These are phyloP conservation scores for Cardamine occulta DNA, from an alignment of 345 rosid species.

Conservation along the genomic window DNA sequence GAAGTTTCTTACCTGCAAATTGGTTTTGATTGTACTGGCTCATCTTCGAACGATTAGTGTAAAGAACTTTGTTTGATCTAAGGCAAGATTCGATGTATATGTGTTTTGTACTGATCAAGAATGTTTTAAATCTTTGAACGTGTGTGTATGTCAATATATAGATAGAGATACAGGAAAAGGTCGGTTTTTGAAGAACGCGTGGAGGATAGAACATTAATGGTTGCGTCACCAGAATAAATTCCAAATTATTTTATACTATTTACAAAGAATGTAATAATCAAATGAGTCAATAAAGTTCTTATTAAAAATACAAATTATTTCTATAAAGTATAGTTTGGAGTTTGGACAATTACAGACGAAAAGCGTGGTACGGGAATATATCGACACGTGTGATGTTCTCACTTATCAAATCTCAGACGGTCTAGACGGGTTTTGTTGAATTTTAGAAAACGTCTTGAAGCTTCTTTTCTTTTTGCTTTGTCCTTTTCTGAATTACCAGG, in stretches of 20 bases:
- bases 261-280: neutral
- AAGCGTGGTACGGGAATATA: neutral
- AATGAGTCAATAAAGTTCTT: neutral
- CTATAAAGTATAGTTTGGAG: slow-evolving; percentile 25
- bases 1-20: slow-evolving; percentile 23
- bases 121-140: slow-evolving; percentile 17
- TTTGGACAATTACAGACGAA: slow-evolving; percentile 10
- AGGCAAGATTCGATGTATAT: neutral
- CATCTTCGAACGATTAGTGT: slow-evolving; percentile 27
- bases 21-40: slow-evolving; percentile 37
- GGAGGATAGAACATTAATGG: slow-evolving; percentile 25
- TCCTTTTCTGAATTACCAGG: neutral
- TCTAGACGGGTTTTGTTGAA: slow-evolving; percentile 13
- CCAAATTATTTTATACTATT: no score
- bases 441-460: slow-evolving; percentile 18
- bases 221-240: neutral
- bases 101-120: slow-evolving; percentile 4
- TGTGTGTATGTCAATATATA: slow-evolving; percentile 10
- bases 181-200: slow-evolving; percentile 34
- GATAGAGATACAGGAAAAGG: neutral
- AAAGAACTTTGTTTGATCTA: slow-evolving; percentile 19
- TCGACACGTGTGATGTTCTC: slow-evolving; percentile 8
- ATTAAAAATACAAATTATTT: neutral
- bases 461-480: slow-evolving; percentile 25
- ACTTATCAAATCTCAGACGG: slow-evolving; percentile 6